A percentile compares a stretch with the other conserved stretches of the same genome.
Evolutionary conservation across 2,329 filamentous ascomycete genomes (phyloP).

Genomic region (Coniochaeta hoffmannii): DNA sequence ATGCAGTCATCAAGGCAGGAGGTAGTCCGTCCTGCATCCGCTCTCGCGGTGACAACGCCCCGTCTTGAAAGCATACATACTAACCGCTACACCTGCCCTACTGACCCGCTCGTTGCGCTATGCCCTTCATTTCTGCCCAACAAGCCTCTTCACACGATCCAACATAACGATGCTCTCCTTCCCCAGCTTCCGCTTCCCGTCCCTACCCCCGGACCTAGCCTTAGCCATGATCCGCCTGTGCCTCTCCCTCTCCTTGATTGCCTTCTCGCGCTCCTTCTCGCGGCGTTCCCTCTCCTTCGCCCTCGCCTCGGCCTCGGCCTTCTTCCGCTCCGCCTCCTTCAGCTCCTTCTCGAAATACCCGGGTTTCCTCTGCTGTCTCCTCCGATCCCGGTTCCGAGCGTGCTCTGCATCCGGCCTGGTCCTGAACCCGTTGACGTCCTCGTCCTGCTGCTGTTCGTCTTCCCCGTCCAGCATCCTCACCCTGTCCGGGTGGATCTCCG

Average conservation of each 20-base stretch:
- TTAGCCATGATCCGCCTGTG: constrained; percentile 64
- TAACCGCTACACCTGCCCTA: too few relatives aligned
- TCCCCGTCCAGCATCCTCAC: not conserved
- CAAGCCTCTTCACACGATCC: constrained; percentile 68
- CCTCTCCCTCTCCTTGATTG: constrained; percentile 56
- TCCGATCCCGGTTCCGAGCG: not conserved
- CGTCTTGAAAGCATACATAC: too few relatives aligned
- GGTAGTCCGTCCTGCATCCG: too few relatives aligned
- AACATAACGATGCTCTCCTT: constrained; percentile 72
- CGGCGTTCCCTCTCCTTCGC: constrained; percentile 33
- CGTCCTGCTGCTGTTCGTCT: not conserved
- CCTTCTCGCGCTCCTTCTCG: constrained; percentile 57
- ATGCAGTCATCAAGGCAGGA: not conserved
- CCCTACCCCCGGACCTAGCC: constrained; percentile 56
- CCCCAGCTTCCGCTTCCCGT: constrained; percentile 70
- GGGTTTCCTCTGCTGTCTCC: constrained; percentile 1
- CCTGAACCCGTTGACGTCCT: not conserved
- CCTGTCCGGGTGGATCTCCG: constrained; percentile 44
- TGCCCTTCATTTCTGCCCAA: constrained; percentile 32
- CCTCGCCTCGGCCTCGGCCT: constrained; percentile 33
- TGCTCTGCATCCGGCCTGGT: not conserved
- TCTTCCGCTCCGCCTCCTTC: constrained; percentile 35
- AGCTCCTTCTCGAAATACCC: constrained; percentile 55
- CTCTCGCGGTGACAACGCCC: too few relatives aligned
- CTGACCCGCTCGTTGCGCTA: too few relatives aligned